Conservation (phyloP, 345 rosid species). For the Crucihimalaya himalaica region DNA sequence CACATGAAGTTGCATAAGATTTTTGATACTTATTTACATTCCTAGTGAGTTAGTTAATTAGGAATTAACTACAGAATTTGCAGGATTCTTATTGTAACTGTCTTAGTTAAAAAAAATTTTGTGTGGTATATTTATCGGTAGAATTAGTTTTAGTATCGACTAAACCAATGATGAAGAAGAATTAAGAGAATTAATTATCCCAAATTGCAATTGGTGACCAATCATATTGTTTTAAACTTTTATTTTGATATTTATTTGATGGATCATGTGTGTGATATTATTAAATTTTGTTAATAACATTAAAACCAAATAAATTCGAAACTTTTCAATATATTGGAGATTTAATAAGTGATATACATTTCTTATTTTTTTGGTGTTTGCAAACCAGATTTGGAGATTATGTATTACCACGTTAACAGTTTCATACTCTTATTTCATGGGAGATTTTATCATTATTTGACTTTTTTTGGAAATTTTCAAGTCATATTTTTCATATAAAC, state of each 20-base stretch:
- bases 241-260: neutral
- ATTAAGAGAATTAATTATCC: too few species aligned
- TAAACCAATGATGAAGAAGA: neutral
- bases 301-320: neutral
- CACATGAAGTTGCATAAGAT: conserved; percentile 1
- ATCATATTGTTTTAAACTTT: neutral
- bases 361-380: neutral
- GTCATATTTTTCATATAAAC: neutral
- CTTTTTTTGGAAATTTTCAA: neutral
- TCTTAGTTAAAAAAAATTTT: too few species aligned
- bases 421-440: neutral
- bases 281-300: neutral
- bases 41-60: conserved; percentile 9
- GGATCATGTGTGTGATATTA: neutral
- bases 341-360: neutral
- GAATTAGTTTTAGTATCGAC: neutral
- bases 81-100: too few species aligned
- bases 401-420: conserved; percentile 12
- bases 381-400: neutral
- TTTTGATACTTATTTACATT: neutral
- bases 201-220: neutral
- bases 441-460: neutral
- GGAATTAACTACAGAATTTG: too few species aligned
- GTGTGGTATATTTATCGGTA: too few species aligned
- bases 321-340: neutral